Evolutionary conservation across 306 rosid species (phyloP).

Genomic region (Rosa lucieae): DNA sequence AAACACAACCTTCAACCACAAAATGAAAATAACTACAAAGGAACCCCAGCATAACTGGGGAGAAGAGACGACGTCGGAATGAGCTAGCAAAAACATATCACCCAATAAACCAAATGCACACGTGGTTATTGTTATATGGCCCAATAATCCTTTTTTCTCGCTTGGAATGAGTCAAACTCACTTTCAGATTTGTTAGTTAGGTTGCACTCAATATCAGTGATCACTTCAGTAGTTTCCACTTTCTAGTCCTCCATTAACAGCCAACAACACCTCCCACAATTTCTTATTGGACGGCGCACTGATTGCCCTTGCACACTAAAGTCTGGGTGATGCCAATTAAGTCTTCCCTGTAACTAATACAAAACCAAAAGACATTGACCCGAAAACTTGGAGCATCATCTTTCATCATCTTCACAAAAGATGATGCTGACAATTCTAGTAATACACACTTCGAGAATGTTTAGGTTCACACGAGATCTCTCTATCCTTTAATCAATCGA

Average conservation of each 20-base stretch:
- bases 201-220: not conserved
- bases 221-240: constrained; percentile 3
- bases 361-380: not conserved
- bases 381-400: not conserved
- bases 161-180: not conserved
- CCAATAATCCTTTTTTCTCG: no score
- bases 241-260: not conserved
- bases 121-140: no score
- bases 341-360: not conserved
- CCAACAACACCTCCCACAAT: not conserved
- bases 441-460: not conserved
- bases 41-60: no score
- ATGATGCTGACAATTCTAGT: not conserved
- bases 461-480: not conserved
- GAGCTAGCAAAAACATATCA: no score
- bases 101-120: no score
- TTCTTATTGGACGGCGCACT: constrained; percentile 3
- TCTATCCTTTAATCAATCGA: not conserved
- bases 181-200: not conserved
- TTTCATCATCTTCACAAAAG: not conserved
- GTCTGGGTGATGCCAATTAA: not conserved
- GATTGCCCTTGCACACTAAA: not conserved
- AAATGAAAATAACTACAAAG: no score
- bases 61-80: no score
- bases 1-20: no score